Evolutionary conservation across 1,284 basidiomycete species (phyloP), one percentile per base, ranked within the genome.

Genomic region (Thelephora terrestris): DNA sequence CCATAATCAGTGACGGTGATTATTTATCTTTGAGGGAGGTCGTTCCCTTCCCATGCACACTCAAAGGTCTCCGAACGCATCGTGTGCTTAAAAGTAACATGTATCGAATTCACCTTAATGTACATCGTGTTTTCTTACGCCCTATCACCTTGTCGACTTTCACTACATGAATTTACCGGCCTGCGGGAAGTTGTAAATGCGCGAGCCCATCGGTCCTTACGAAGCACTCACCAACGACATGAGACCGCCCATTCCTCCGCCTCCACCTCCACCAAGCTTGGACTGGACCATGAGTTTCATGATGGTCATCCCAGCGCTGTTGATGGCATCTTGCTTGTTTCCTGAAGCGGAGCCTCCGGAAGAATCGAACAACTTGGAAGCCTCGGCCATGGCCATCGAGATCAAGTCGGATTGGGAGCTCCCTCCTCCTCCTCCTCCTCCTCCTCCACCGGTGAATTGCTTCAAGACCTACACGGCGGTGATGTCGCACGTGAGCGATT

Each of bases 301-400:
- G 50, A 88, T 77, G 1, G 84, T 90, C 78, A 83, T 81, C 3
- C 83, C 88, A 42, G 89, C 90, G 14, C 83, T 75, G 55, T 85
- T 88, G 58, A 92, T 77, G 5, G 81, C 82, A 58, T 88, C 85
- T 58, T 90, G 86, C 67, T 92, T 91, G 60, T 76, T 75, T 14
- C 82, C 84, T 18, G 76, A 71, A 1, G 79, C 67, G 7, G 71
- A 66, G n/a, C 84, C 83, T 16, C 78, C 79, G 29, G 76, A 74
- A 56, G 75, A 68, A 58, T 88, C 84, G 55, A 91, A 85, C 46
- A 90, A 66, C 61, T 85, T 79, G 27, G 74, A 71, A 0, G 80
- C 85, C 61, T 93, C 83, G 0, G 78, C 75, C 86, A 93, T 88
- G 10, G 89, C 90, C 63, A 90, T 65, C 56, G 83, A 81, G 63